Evolutionary conservation across 768 basidiomycete species (phyloP).

Genomic region (Cytidiella melzeri): DNA sequence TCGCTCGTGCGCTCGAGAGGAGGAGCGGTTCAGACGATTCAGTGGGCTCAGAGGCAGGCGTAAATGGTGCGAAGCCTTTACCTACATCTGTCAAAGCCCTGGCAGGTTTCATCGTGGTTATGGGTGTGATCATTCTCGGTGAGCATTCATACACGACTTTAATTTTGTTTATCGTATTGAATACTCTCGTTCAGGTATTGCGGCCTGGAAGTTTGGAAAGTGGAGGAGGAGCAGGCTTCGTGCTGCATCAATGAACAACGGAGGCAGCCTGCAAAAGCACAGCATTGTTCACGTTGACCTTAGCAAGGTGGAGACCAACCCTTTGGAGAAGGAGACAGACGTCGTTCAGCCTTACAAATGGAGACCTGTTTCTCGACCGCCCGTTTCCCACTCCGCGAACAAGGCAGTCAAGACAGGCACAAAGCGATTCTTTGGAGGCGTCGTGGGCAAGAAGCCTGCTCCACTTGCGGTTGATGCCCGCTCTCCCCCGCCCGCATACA

Average conservation of each 20-base stretch:
- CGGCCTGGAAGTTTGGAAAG: constrained; percentile 15
- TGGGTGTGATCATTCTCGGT: constrained; percentile 25
- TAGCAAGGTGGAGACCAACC: neutral
- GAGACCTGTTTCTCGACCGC: constrained; percentile 8
- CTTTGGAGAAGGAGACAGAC: neutral
- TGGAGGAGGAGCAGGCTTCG: constrained; percentile 11
- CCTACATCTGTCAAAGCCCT: constrained; percentile 22
- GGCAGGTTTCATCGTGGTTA: constrained; percentile 15
- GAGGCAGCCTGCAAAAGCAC: neutral
- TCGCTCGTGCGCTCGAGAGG: constrained; percentile 6
- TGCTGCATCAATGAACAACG: constrained; percentile 10
- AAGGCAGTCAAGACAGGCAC: constrained; percentile 10
- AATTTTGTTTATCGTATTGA: neutral
- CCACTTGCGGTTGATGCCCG: neutral
- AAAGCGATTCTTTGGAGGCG: constrained; percentile 8
- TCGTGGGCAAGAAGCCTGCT: constrained; percentile 2
- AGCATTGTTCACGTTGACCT: constrained; percentile 6
- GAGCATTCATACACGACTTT: neutral
- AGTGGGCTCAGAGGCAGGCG: neutral
- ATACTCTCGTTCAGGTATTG: constrained; percentile 8
- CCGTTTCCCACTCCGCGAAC: constrained; percentile 5
- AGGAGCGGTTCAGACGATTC: constrained; percentile 12
- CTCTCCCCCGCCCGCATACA: constrained; percentile 5
- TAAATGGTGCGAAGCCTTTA: constrained; percentile 7
- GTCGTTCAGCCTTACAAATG: constrained; percentile 7